Evolutionary conservation across 2,329 filamentous ascomycete genomes (phyloP).

Genomic region (Aspergillus oerlinghausenensis): DNA sequence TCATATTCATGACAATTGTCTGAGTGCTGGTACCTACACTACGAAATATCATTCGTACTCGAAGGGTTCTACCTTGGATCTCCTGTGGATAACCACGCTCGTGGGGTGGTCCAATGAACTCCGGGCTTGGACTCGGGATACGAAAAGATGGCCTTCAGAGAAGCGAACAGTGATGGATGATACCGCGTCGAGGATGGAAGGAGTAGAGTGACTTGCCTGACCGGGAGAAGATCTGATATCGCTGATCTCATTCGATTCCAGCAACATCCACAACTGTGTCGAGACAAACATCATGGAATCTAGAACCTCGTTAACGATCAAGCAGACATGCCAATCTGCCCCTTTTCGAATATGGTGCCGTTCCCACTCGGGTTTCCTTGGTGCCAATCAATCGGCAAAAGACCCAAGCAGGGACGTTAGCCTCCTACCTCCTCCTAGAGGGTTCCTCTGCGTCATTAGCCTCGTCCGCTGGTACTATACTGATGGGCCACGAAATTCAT

Average conservation of each 20-base stretch:
- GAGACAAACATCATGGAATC: background rate
- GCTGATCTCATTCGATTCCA: background rate
- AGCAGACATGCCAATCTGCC: background rate
- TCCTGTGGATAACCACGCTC: background rate
- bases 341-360: background rate
- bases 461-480: background rate
- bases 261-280: background rate
- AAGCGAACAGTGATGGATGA: background rate
- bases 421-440: too few species aligned
- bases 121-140: background rate
- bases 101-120: background rate
- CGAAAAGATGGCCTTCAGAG: background rate
- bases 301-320: background rate
- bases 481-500: background rate
- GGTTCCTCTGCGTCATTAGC: background rate
- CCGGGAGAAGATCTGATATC: background rate
- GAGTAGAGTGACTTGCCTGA: background rate
- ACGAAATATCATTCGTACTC: background rate
- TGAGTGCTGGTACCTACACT: background rate
- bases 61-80: background rate
- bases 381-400: background rate
- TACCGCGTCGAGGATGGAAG: background rate
- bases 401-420: too few species aligned
- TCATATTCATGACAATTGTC: background rate
- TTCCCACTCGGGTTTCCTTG: background rate